Evolutionary conservation across 441 rosid genomes (phyloP).

Genomic region (Erysimum cheiri): DNA sequence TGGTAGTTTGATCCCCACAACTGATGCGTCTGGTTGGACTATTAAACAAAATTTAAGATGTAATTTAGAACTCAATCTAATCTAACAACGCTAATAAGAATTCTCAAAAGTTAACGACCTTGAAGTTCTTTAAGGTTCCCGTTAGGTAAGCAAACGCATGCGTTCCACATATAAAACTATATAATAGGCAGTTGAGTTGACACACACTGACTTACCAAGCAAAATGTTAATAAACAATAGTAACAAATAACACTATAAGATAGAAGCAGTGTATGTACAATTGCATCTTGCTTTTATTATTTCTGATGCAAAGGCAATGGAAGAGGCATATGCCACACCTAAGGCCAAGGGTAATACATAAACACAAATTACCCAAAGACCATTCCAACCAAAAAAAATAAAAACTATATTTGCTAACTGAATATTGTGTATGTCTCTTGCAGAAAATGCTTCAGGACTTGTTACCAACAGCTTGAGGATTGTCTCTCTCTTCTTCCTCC

Average conservation of each 20-base stretch:
- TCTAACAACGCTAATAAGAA: not conserved
- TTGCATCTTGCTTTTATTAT: slow-evolving; percentile 42
- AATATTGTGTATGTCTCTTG: slow-evolving; percentile 22
- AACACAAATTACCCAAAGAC: slow-evolving; percentile 40
- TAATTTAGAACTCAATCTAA: not conserved
- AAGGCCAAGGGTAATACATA: slow-evolving; percentile 39
- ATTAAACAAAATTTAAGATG: not conserved
- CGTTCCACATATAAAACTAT: not conserved
- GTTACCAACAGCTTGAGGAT: slow-evolving; percentile 32
- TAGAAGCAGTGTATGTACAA: slow-evolving; percentile 40
- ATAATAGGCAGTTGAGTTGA: too few species aligned
- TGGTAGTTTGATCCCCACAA: not conserved
- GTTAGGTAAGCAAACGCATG: not conserved
- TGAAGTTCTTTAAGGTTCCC: not conserved
- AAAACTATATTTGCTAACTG: slow-evolving; percentile 31
- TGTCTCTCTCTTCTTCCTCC: slow-evolving; percentile 40
- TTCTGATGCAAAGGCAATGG: slow-evolving; percentile 39
- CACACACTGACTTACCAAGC: too few species aligned
- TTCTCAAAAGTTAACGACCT: not conserved
- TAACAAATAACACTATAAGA: slow-evolving; percentile 18
- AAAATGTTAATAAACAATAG: too few species aligned
- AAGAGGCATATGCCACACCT: slow-evolving; percentile 29
- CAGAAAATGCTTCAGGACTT: slow-evolving; percentile 28
- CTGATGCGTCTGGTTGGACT: not conserved
- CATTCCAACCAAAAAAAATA: slow-evolving; percentile 14